Evolutionary conservation across 2,329 filamentous ascomycete genomes (phyloP).

Genomic region (Bipolaris victoriae): DNA sequence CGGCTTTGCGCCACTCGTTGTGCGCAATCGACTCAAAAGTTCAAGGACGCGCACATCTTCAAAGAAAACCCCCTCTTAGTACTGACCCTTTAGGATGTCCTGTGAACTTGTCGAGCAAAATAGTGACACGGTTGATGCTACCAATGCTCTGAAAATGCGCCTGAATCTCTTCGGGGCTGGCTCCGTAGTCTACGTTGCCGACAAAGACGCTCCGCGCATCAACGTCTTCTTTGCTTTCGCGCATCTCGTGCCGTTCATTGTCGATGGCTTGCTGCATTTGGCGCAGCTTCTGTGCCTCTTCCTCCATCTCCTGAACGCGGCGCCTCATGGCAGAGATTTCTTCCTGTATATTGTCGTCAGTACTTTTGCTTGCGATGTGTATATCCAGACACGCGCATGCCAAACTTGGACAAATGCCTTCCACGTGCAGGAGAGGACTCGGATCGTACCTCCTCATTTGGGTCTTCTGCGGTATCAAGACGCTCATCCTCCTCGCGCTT

Average conservation of each 20-base stretch:
- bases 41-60: constrained; percentile 18
- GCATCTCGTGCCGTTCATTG: constrained; percentile 79
- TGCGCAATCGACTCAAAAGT: background rate
- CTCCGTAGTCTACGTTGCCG: constrained; percentile 97
- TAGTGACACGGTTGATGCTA: constrained; percentile 97
- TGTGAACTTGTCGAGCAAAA: constrained; percentile 96
- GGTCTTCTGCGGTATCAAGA: constrained; percentile 43
- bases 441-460: constrained; percentile 45
- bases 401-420: background rate
- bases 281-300: constrained; percentile 63
- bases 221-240: constrained; percentile 94
- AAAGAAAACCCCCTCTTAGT: constrained; percentile 50
- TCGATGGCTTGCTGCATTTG: constrained; percentile 70
- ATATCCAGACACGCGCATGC: background rate
- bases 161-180: constrained; percentile 96
- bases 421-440: background rate
- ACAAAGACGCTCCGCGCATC: constrained; percentile 97
- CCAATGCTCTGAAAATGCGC: constrained; percentile 97
- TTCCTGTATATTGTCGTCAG: constrained; percentile 34
- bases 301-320: constrained; percentile 62
- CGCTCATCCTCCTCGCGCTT: constrained; percentile 44
- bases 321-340: constrained; percentile 60
- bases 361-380: background rate
- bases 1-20: background rate
- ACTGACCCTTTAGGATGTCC: constrained; percentile 98